phyloP scores from a whole-genome alignment of 352 stramenopile genomes.

The Blastocystis sp. region DNA sequence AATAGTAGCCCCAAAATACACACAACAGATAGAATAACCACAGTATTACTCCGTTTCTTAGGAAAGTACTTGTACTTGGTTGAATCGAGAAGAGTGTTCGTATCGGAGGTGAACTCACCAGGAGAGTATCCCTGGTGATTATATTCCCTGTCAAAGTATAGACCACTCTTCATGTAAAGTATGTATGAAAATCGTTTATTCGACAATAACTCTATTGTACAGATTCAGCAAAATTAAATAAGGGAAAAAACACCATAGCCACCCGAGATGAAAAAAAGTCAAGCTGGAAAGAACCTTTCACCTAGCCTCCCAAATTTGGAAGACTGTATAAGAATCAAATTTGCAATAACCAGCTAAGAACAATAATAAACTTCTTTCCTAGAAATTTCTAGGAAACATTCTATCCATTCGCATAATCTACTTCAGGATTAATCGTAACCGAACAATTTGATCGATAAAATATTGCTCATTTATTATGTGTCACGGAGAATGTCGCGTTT shows the following conservation, averaged over 20 bases:
- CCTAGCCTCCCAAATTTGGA: not conserved
- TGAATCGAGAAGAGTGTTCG: not conserved
- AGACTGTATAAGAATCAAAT: not conserved
- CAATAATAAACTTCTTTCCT: not conserved
- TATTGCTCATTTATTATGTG: slow-evolving; percentile 4
- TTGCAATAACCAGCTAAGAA: not conserved
- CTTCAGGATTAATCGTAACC: not conserved
- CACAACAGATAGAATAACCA: not conserved
- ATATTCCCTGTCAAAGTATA: not conserved
- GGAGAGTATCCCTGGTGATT: not conserved
- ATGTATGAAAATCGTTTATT: not conserved
- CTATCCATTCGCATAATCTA: not conserved
- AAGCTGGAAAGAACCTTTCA: not conserved
- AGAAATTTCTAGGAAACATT: slow-evolving; percentile 40
- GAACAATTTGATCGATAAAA: not conserved
- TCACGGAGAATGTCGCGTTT: slow-evolving; percentile 28
- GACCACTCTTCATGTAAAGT: slow-evolving; percentile 20
- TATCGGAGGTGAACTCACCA: not conserved
- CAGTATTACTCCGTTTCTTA: not conserved
- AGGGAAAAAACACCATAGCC: not conserved
- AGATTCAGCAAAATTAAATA: not conserved
- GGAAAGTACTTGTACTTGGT: not conserved
- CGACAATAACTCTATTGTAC: not conserved
- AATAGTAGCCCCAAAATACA: not conserved
- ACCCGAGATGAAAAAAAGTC: not conserved